These are phyloP conservation scores for Soucietia sequanensis DNA, from an alignment of 805 yeast species.

Conservation along the genomic window DNA sequence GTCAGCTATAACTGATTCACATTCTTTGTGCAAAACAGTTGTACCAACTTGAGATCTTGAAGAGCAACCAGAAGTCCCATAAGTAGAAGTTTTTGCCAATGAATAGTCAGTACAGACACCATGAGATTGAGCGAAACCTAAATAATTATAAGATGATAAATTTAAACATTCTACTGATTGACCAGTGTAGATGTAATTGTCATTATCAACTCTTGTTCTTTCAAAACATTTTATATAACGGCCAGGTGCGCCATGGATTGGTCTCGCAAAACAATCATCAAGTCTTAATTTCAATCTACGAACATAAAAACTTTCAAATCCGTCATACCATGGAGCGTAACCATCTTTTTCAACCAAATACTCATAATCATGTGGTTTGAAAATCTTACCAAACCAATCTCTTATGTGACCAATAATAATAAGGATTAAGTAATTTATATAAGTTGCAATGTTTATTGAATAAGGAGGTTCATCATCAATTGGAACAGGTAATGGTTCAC, in stretches of 20 bases:
- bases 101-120: conserved; percentile 89
- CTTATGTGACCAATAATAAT: conserved; percentile 87
- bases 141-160: conserved; percentile 85
- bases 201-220: conserved; percentile 66
- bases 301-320: conserved; percentile 89
- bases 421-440: conserved; percentile 77
- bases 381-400: conserved; percentile 80
- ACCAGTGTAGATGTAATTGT: conserved; percentile 73
- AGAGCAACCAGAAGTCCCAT: conserved; percentile 79
- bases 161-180: conserved; percentile 75
- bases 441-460: conserved; percentile 73
- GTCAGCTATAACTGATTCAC: conserved; percentile 76
- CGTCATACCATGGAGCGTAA: conserved; percentile 92
- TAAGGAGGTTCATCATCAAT: conserved; percentile 87
- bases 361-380: conserved; percentile 62
- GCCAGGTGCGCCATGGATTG: conserved; percentile 98
- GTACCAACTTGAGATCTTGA: conserved; percentile 76
- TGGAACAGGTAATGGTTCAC: conserved; percentile 60
- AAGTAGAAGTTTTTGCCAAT: conserved; percentile 55
- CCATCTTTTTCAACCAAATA: conserved; percentile 80
- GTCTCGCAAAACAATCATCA: conserved; percentile 93
- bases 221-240: conserved; percentile 81
- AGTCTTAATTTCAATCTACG: conserved; percentile 88
- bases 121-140: conserved; percentile 94
- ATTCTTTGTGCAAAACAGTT: conserved; percentile 64